phyloP scores from a whole-genome alignment of 805 yeast species.

The Metschnikowia sp. region DNA sequence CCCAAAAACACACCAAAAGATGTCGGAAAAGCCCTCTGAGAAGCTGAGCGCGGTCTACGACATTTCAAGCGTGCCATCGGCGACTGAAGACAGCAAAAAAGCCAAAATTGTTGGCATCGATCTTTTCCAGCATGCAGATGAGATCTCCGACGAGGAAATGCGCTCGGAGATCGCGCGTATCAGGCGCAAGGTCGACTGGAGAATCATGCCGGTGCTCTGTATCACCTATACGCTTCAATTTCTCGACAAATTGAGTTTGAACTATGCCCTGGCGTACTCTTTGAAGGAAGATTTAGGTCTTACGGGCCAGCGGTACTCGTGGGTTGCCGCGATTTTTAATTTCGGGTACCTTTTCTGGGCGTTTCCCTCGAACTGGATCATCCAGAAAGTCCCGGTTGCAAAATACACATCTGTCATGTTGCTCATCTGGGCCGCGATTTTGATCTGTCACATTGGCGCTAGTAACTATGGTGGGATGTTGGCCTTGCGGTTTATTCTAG shows the following conservation, averaged over 20 bases:
- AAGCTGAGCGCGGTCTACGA: not conserved
- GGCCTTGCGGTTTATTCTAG: conserved; percentile 14
- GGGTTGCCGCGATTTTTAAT: conserved; percentile 17
- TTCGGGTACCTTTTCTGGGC: conserved; percentile 18
- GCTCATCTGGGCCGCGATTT: conserved; percentile 14
- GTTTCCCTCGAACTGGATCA: conserved; percentile 15
- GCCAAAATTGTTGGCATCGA: conserved; percentile 21
- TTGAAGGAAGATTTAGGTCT: conserved; percentile 14
- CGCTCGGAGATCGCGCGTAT: conserved; percentile 20
- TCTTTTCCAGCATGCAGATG: conserved; percentile 25
- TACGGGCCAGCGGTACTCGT: conserved; percentile 16
- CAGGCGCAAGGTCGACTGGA: conserved; percentile 32
- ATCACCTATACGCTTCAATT: conserved; percentile 22
- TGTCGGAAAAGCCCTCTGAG: not conserved
- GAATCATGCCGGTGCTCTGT: conserved; percentile 29
- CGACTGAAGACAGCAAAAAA: conserved; percentile 3
- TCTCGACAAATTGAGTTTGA: conserved; percentile 16
- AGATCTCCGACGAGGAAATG: conserved; percentile 28
- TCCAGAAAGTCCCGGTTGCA: conserved; percentile 17
- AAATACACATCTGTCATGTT: conserved; percentile 15
- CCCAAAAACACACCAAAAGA: not conserved
- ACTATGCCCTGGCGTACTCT: conserved; percentile 19
- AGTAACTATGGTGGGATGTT: conserved; percentile 13
- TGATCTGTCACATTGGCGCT: conserved; percentile 16
- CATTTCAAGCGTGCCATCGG: conserved; percentile 4